These are phyloP conservation scores for Melanomma pulvis-pyrius DNA, from an alignment of 495 filamentous ascomycete genomes.

Conservation along the genomic window DNA sequence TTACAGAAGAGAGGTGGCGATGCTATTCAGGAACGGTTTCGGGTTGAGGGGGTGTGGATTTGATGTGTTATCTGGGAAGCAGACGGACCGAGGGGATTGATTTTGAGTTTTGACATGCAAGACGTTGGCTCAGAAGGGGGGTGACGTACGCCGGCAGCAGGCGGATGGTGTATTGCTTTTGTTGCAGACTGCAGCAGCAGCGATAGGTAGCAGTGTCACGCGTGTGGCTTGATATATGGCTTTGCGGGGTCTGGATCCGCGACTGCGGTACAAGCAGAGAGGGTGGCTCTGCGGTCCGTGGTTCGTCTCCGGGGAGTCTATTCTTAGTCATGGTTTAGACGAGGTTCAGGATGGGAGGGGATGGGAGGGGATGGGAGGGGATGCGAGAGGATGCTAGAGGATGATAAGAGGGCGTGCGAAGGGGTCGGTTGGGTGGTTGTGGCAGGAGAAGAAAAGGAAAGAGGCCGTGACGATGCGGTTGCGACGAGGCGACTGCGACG, in stretches of 20 bases:
- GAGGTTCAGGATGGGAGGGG: neutral
- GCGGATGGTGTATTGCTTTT: neutral
- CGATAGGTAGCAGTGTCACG: constrained; percentile 7
- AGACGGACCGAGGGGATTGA: neutral
- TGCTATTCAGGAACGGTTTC: constrained; percentile 15
- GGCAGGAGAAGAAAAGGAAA: neutral
- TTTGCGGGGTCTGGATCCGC: constrained; percentile 12
- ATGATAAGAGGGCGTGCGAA: neutral
- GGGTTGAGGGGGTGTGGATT: neutral
- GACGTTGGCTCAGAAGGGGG: neutral
- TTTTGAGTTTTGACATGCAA: neutral
- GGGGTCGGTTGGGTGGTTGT: constrained; percentile 13
- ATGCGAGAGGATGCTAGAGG: neutral
- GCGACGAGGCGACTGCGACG: neutral
- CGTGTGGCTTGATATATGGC: constrained; percentile 20
- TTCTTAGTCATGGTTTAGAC: constrained; percentile 1
- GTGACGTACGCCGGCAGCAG: constrained; percentile 1
- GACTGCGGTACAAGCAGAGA: constrained; percentile 1
- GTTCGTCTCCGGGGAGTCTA: neutral
- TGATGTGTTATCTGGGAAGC: neutral
- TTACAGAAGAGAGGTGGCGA: neutral
- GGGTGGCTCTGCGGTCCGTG: neutral
- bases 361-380: neutral
- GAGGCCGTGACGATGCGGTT: neutral
- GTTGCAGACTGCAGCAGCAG: neutral